Conservation (phyloP, 768 basidiomycete genomes). For the Strobilomyces echinocephalus region DNA sequence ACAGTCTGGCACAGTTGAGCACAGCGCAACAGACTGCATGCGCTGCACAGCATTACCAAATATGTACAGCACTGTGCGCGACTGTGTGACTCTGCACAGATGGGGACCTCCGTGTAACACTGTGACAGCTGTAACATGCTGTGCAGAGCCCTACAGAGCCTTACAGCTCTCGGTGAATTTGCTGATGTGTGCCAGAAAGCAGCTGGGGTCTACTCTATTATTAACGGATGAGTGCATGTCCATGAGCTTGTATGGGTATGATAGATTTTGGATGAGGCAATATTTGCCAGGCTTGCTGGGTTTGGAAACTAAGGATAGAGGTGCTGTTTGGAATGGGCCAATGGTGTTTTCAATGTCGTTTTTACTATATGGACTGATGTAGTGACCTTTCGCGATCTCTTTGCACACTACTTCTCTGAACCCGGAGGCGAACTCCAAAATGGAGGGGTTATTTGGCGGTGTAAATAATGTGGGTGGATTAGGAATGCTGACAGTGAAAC, state of each 20-base stretch:
- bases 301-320: not conserved
- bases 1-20: too few relatives aligned
- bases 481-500: not conserved
- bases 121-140: too few relatives aligned
- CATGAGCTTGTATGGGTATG: not conserved
- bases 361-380: not conserved
- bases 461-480: not conserved
- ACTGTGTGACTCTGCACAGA: too few relatives aligned
- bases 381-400: not conserved
- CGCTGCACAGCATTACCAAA: too few relatives aligned
- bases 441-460: not conserved
- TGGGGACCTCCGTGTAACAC: too few relatives aligned
- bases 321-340: not conserved
- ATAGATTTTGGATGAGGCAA: not conserved
- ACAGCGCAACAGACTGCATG: too few relatives aligned
- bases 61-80: too few relatives aligned
- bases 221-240: not conserved
- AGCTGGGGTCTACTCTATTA: not conserved
- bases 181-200: not conserved
- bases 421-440: fast-evolving
- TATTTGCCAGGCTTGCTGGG: not conserved
- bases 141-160: too few relatives aligned
- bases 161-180: too few relatives aligned
- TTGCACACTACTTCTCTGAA: not conserved
- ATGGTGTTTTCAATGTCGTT: fast-evolving